Conservation (phyloP, 2,329 filamentous ascomycete genomes). For the Tolypocladium inflatum region DNA sequence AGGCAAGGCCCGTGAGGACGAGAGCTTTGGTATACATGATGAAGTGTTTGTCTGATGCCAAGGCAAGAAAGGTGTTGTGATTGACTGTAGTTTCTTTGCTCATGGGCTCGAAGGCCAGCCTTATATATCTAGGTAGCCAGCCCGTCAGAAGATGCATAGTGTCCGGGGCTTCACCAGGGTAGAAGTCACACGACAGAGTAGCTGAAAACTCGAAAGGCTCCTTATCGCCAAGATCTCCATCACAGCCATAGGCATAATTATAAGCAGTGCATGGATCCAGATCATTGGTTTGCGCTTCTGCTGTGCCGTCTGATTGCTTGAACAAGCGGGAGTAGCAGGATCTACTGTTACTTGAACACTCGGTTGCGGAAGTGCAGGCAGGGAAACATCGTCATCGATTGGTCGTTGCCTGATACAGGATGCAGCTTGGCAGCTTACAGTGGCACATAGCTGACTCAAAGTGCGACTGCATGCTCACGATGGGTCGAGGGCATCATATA, state of each 20-base stretch:
- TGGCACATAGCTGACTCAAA: neutral
- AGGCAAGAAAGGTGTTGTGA: no score
- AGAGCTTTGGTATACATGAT: slow-evolving; percentile 1
- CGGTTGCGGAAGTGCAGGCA: neutral
- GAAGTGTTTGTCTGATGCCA: neutral
- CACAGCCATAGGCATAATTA: no score
- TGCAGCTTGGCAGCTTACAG: neutral
- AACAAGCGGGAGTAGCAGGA: neutral
- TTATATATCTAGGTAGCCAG: neutral
- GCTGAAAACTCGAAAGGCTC: neutral
- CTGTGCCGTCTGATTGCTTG: no score
- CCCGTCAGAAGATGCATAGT: neutral
- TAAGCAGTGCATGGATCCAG: no score
- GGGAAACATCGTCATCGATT: neutral
- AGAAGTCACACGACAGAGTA: neutral
- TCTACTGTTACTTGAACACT: neutral
- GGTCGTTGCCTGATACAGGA: neutral
- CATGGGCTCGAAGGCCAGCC: neutral
- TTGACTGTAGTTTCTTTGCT: no score
- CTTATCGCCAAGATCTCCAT: neutral
- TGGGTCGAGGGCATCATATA: no score
- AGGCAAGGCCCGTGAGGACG: neutral
- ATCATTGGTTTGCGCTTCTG: neutral
- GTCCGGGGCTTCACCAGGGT: no score
- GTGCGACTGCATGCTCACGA: no score